These are phyloP conservation scores for Mycosphaerella arachidis DNA, from an alignment of 2,329 filamentous ascomycete genomes.

Conservation along the genomic window DNA sequence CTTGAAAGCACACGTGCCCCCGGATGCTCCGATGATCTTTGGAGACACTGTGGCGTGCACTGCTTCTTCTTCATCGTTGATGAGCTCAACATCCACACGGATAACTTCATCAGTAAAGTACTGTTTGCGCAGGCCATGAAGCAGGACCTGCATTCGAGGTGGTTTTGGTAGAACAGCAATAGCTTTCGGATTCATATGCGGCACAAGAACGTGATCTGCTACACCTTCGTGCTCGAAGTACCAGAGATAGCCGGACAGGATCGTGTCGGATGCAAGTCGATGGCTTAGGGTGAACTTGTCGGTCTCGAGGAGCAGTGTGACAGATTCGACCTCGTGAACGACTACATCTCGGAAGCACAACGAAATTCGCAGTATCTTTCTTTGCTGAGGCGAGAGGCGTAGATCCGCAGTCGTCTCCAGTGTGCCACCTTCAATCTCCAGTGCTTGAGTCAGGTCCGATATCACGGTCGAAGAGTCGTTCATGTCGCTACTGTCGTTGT, in stretches of 20 bases:
- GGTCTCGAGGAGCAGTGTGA: constrained; percentile 59
- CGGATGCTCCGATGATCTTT: constrained; percentile 42
- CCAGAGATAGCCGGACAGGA: constrained; percentile 13
- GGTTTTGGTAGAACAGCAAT: constrained; percentile 81
- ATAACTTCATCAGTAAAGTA: constrained; percentile 85
- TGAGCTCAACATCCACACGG: constrained; percentile 61
- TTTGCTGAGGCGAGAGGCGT: constrained; percentile 5
- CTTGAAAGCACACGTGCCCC: constrained; percentile 12
- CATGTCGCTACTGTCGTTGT: constrained; percentile 4
- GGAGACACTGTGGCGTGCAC: constrained; percentile 62
- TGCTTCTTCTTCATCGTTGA: constrained; percentile 79
- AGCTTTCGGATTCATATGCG: constrained; percentile 46
- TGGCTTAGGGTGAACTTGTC: constrained; percentile 65
- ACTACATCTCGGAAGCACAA: constrained; percentile 77
- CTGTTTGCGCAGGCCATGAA: constrained; percentile 59
- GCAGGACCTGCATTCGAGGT: constrained; percentile 77
- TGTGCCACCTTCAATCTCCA: constrained; percentile 14
- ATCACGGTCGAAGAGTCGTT: not conserved
- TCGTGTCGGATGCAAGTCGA: constrained; percentile 43
- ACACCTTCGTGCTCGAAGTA: constrained; percentile 12
- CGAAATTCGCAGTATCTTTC: constrained; percentile 61
- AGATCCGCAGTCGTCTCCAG: constrained; percentile 13
- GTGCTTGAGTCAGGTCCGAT: not conserved
- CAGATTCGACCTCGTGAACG: constrained; percentile 62
- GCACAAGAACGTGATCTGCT: constrained; percentile 16